Evolutionary conservation across 2,329 filamentous ascomycete genomes (phyloP), one percentile per base, ranked within the genome.

Genomic region (Paecilomyces sp.): DNA sequence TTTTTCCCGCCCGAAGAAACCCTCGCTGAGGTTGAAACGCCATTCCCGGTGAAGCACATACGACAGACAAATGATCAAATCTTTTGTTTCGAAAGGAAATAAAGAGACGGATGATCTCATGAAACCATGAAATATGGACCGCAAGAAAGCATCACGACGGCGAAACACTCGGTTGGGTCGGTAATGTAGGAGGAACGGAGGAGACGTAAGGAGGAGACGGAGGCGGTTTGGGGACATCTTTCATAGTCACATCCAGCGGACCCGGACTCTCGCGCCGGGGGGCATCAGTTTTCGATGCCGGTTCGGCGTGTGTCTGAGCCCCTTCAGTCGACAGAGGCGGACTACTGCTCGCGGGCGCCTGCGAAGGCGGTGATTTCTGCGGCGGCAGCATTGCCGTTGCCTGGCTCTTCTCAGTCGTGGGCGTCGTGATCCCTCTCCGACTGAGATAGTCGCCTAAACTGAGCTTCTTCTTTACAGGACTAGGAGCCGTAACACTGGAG

Each of bases 401-500:
- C 50, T 71, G 75, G n/a, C 68, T 58, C 61, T 77, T 80, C 58
- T 80, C 77, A 4, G 70, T 67, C 0, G 72, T 73, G 6, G 76
- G 76, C 0, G 76, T 68, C 25, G 70, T 69, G 52, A 76, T 76
- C 11, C 73, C 72, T 56, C 76, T 72, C 57, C 75, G 74, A 56
- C 71, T 78, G 58, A 80, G 71, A 62, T 81, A 81, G 63, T 81
- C 79, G 53, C 78, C 78, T 22, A 81, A 66, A 63, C 77, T 81
- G 55, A 81, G 71, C 62, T 81, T 81, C 67, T 81, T 81, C 67
- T 80, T 80, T 18, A 75, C 73, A 2, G 79, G 79, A 64, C 77
- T 80, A 28, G 79, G 75, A n/a, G 76, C 74, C 7, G 74, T 70
- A 8, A 73, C 62, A 50, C 67, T 67, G n/a, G 71, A 65, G 4